Evolutionary conservation across 2,329 filamentous ascomycete species (phyloP), one percentile per base, ranked within the genome.

Genomic region (Aspergillaceae sp.): DNA sequence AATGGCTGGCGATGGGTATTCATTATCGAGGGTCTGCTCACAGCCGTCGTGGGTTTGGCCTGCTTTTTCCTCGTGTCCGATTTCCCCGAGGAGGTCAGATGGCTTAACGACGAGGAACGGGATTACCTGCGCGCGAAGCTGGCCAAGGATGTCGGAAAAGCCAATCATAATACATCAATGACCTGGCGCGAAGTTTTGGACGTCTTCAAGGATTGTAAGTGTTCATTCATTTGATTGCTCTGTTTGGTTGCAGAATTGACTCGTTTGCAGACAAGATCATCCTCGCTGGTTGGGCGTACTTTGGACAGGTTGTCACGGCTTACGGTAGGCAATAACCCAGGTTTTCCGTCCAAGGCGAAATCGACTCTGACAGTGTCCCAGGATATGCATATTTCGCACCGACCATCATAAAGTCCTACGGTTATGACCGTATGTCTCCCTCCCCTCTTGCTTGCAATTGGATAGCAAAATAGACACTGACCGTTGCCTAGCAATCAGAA

Each of bases 221-320:
- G 19, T 19, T 19, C 19, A 19, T 19, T 63, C 9, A 32, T 10
- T 11, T 36, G 10, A 11, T 6, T 29, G 26, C 7, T 5, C n/a
- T 37, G 7, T 26, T 11, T 37, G 7, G 6, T 8, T 35, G 4
- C 38, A 27, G 32, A 40, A 38, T 38, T 57, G 60, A 30, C 61
- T 49, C 33, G 27, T 29, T 27, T 46, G 4, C 44, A 70, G 67
- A 68, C 57, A 87, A 86, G 64, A 75, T 89, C 56, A 78, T 86
- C 56, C 64, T 88, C 9, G 86, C 83, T 40, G 84, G 83, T 0
- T 74, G 89, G 63, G 89, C 89, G 84, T 91, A 90, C 67, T 82
- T 90, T 56, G 86, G 85, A 7, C 74, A 89, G 49, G 81, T 89
- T 53, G 84, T 90, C 1, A 84, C 86, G 0, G 84, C 83, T 4